phyloP scores from a whole-genome alignment of 2,329 filamentous ascomycete genomes.

The Calonectria hongkongensis region DNA sequence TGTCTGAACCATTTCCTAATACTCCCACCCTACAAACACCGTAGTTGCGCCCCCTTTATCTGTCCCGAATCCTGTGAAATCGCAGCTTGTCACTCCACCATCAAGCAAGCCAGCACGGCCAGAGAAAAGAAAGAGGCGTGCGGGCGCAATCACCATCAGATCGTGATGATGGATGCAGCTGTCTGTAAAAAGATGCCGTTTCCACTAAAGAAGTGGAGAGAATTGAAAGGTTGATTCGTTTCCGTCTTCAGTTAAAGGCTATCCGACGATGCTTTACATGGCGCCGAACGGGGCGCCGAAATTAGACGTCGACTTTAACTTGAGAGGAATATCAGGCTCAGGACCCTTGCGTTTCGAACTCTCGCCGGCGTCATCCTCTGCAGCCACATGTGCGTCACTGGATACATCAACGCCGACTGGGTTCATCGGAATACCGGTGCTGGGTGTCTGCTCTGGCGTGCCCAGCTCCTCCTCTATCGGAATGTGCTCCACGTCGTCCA shows the following conservation, averaged over 20 bases:
- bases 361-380: constrained; percentile 54
- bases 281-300: constrained; percentile 68
- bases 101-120: background rate
- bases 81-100: constrained; percentile 1
- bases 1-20: constrained; percentile 6
- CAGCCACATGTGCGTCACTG: constrained; percentile 47
- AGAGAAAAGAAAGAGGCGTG: background rate
- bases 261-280: constrained; percentile 48
- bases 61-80: background rate
- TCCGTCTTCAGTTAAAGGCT: constrained; percentile 1
- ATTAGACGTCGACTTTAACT: constrained; percentile 66
- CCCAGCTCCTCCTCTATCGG: constrained; percentile 43
- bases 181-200: background rate
- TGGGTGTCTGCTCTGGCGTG: constrained; percentile 35
- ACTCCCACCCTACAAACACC: constrained; percentile 22
- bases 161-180: background rate
- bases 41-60: constrained; percentile 6
- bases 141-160: background rate
- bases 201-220: constrained; percentile 4
- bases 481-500: constrained; percentile 54
- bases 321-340: constrained; percentile 67
- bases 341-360: constrained; percentile 52
- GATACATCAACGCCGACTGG: constrained; percentile 50
- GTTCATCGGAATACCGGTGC: constrained; percentile 32
- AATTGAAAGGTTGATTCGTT: constrained; percentile 13